These are phyloP conservation scores for Nothophoma quercina DNA, from an alignment of 2,329 filamentous ascomycete species.

Conservation along the genomic window DNA sequence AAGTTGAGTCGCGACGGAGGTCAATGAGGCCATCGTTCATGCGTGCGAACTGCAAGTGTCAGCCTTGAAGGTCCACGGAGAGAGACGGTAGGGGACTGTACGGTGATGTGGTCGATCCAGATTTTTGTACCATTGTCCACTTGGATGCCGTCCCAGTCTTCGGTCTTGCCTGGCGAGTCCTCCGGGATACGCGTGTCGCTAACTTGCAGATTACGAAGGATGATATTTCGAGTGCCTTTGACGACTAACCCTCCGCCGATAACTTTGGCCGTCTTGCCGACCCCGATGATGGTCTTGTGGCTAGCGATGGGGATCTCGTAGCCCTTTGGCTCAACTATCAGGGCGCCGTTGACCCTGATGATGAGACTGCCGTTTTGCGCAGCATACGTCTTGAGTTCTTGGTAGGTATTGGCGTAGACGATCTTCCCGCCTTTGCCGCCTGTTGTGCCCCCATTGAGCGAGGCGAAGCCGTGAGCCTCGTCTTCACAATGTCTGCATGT, in stretches of 20 bases:
- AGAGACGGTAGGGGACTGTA: no score
- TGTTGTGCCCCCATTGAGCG: slow-evolving; percentile 14
- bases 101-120: slow-evolving; percentile 15
- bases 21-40: slow-evolving; percentile 21
- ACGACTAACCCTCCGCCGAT: slow-evolving; percentile 15
- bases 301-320: slow-evolving; percentile 14
- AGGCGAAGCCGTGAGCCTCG: slow-evolving; percentile 16
- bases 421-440: slow-evolving; percentile 7
- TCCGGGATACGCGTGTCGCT: slow-evolving; percentile 1
- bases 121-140: slow-evolving; percentile 16
- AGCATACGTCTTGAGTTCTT: slow-evolving; percentile 11
- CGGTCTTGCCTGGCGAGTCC: slow-evolving; percentile 14
- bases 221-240: slow-evolving; percentile 11
- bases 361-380: slow-evolving; percentile 8
- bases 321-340: neutral
- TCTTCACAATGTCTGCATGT: slow-evolving; percentile 13
- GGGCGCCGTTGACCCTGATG: slow-evolving; percentile 4
- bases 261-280: neutral
- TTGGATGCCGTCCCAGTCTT: slow-evolving; percentile 19
- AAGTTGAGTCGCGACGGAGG: slow-evolving; percentile 13
- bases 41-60: slow-evolving; percentile 6
- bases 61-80: no score
- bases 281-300: slow-evolving; percentile 17
- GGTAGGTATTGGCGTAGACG: slow-evolving; percentile 6
- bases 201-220: slow-evolving; percentile 12